Evolutionary conservation across 2,329 filamentous ascomycete species (phyloP), one percentile per base, ranked within the genome.

Genomic region (Aspergillus sp.): DNA sequence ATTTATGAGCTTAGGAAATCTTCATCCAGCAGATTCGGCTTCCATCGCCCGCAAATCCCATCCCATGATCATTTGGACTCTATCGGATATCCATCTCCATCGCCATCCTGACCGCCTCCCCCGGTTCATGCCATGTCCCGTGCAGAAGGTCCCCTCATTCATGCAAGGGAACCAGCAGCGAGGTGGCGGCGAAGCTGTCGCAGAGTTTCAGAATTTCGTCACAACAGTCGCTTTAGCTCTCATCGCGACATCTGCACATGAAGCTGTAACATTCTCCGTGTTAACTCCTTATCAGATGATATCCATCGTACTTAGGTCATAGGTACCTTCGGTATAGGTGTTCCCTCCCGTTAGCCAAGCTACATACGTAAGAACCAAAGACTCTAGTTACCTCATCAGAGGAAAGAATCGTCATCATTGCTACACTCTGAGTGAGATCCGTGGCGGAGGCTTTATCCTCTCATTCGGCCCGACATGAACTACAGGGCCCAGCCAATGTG

Each of bases 201-300:
- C 40, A 42, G 40, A 42, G 40, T 42, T 42, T 42, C 17, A 42
- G 6, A n/a, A 42, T 42, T n/a, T 42, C 40, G 40, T 42, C 40
- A 42, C 40, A 42, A 14, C 40, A 19, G 40, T 21, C 40, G 11
- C 40, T 17, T 42, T n/a, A 38, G 40, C 40, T 20, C 40, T 20
- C 11, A 19, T 42, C 40, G 16, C 19, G 40, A 23, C 16, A 13
- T 42, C 40, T 17, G 16, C 40, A 6, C 14, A 38, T 7, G 34
- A 16, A 38, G 34, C 40, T 20, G n/a, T 42, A 17, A 42, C 40
- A 17, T 42, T n/a, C 34, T 38, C 34, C 34, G 14, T 13, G n/a
- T 29, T 29, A 29, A 13, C 34, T 38, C 34, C 34, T 17, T 38
- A 38, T 38, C 14, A 38, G 34, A 38, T 38, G 14, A n/a, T 29